Conservation (phyloP, 805 yeast genomes). For the Ogataea zsoltii region DNA sequence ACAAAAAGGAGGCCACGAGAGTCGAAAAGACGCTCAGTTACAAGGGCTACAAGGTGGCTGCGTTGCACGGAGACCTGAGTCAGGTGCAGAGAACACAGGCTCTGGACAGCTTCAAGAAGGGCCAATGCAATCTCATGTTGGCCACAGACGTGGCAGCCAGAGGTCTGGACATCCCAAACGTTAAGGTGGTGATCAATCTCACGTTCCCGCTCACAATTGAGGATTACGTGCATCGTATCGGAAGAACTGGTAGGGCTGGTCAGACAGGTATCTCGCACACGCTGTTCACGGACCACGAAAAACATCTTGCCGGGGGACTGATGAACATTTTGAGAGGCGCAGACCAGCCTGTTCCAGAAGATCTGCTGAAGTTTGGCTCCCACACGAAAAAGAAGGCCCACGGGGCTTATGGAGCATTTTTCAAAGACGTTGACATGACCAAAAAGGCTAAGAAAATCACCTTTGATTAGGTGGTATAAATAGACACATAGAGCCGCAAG, state of each 20-base stretch:
- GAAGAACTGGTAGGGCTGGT: constrained; percentile 98
- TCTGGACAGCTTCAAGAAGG: constrained; percentile 78
- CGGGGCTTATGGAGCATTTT: constrained; percentile 97
- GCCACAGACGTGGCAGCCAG: constrained; percentile 99
- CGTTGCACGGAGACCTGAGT: constrained; percentile 93
- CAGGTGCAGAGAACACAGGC: constrained; percentile 93
- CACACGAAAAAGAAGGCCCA: constrained; percentile 98
- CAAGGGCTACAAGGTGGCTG: constrained; percentile 81
- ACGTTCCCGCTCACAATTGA: constrained; percentile 96
- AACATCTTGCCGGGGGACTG: constrained; percentile 92
- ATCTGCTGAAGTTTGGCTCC: constrained; percentile 90
- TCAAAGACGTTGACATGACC: constrained; percentile 84
- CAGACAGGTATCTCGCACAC: constrained; percentile 94
- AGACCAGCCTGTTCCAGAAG: constrained; percentile 93
- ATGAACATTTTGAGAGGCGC: constrained; percentile 93
- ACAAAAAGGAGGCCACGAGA: constrained; percentile 95
- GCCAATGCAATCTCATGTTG: constrained; percentile 70
- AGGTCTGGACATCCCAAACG: constrained; percentile 97
- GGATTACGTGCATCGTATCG: constrained; percentile 96
- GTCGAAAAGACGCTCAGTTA: constrained; percentile 73
- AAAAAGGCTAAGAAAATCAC: constrained; percentile 88
- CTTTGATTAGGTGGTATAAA: constrained; percentile 63
- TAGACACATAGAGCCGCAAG: too few species aligned
- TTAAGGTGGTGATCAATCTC: constrained; percentile 89
- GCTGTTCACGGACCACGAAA: constrained; percentile 93